phyloP scores from a whole-genome alignment of 2,329 filamentous ascomycete species.

The Nigrospora sphaerica region DNA sequence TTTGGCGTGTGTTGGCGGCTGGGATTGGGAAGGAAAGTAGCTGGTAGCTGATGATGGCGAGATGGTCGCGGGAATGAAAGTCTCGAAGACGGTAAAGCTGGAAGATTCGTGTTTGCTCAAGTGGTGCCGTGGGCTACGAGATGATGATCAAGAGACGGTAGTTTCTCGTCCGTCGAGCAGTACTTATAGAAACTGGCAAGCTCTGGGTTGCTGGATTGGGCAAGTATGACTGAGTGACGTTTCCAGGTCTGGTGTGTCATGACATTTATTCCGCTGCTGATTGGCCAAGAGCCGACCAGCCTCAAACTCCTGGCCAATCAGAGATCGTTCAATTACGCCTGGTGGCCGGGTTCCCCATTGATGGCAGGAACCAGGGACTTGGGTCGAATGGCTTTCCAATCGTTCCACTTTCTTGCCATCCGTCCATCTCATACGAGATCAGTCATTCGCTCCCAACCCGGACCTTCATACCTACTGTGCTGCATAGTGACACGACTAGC shows the following conservation, averaged over 20 bases:
- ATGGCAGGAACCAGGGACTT: too few species aligned
- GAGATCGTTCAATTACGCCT: background rate
- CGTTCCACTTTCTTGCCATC: too few species aligned
- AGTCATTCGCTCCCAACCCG: too few species aligned
- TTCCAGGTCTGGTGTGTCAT: background rate
- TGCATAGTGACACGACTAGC: too few species aligned
- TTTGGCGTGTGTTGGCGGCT: constrained; percentile 3
- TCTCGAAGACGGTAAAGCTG: background rate
- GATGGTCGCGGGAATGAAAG: background rate
- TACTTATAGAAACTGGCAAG: background rate
- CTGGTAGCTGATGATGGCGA: background rate
- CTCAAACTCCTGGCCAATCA: background rate
- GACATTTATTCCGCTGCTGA: background rate
- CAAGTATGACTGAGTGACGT: constrained; percentile 1
- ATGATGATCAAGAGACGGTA: background rate
- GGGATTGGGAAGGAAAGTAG: background rate
- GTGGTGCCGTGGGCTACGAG: background rate
- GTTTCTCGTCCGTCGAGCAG: background rate
- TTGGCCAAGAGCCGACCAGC: background rate
- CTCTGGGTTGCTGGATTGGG: background rate
- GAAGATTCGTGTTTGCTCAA: background rate
- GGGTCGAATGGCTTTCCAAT: too few species aligned
- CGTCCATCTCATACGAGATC: too few species aligned
- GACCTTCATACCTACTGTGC: too few species aligned
- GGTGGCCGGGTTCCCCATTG: too few species aligned